Conservation (phyloP, 345 rosid genomes). For the Passiflora organensis region DNA sequence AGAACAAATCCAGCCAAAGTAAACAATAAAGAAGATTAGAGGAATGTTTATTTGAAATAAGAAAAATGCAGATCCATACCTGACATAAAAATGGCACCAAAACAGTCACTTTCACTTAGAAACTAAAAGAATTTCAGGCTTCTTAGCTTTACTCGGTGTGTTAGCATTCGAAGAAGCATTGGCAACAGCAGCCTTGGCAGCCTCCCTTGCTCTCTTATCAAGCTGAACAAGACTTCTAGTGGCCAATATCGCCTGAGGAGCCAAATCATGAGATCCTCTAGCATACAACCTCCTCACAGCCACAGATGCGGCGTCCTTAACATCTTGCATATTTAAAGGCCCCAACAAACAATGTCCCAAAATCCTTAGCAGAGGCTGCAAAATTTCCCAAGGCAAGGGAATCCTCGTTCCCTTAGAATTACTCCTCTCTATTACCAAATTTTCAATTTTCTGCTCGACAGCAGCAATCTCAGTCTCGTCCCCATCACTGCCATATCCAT, state of each 20-base stretch:
- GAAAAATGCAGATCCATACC: constrained; percentile 13
- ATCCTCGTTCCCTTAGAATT: constrained; percentile 52
- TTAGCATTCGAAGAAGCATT: constrained; percentile 52
- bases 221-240: constrained; percentile 78
- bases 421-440: constrained; percentile 33
- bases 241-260: constrained; percentile 83
- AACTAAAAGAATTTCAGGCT: constrained; percentile 76
- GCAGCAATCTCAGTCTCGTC: constrained; percentile 24
- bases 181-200: constrained; percentile 39
- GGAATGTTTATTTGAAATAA: background rate
- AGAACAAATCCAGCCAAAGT: too few species aligned
- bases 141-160: constrained; percentile 80
- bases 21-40: too few species aligned
- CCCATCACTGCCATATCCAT: constrained; percentile 9
- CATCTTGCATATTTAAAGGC: constrained; percentile 68
- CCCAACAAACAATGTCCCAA: constrained; percentile 84
- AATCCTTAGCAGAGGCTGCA: constrained; percentile 73
- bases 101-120: constrained; percentile 65
- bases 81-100: constrained; percentile 16
- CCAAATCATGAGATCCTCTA: constrained; percentile 90
- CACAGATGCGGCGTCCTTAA: constrained; percentile 66
- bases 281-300: constrained; percentile 76
- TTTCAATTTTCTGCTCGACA: constrained; percentile 34
- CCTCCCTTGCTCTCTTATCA: constrained; percentile 56
- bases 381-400: constrained; percentile 91